Conservation (phyloP, 2,329 filamentous ascomycete species). For the Neobulgaria alba region DNA sequence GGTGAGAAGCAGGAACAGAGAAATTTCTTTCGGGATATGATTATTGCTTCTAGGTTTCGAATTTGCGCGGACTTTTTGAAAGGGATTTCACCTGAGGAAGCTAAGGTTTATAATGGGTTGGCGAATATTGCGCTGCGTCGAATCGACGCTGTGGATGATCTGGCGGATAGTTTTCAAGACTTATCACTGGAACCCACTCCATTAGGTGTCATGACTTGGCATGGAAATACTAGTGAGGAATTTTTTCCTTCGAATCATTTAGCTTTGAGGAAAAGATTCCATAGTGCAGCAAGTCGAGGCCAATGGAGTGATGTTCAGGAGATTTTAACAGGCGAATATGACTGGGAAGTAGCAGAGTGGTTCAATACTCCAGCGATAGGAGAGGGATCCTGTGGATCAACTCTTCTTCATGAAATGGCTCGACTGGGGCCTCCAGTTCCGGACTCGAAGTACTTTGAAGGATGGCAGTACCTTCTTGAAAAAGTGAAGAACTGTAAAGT, state of each 20-base stretch:
- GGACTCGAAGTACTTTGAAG: neutral
- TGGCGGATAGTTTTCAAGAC: neutral
- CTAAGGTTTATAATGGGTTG: neutral
- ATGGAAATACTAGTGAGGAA: neutral
- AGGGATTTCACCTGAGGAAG: neutral
- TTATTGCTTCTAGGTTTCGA: slow-evolving; percentile 1
- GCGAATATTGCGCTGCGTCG: neutral
- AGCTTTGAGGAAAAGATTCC: neutral
- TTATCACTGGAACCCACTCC: neutral
- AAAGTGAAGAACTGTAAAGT: neutral
- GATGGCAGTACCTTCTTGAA: neutral
- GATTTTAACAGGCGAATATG: neutral
- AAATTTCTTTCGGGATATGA: slow-evolving; percentile 2
- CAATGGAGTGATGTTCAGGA: slow-evolving; percentile 1
- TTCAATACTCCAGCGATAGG: neutral
- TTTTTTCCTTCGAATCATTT: neutral
- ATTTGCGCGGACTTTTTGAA: neutral
- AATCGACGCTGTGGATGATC: neutral
- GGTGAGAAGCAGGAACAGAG: slow-evolving; percentile 1
- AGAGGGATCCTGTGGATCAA: neutral
- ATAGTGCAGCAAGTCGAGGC: neutral
- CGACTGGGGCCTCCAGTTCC: neutral
- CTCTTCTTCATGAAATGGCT: slow-evolving; percentile 1
- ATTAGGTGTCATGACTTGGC: neutral
- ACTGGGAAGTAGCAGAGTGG: slow-evolving; percentile 1